Conservation (phyloP, 805 yeast genomes). For the Yarrowia yakushimensis region DNA sequence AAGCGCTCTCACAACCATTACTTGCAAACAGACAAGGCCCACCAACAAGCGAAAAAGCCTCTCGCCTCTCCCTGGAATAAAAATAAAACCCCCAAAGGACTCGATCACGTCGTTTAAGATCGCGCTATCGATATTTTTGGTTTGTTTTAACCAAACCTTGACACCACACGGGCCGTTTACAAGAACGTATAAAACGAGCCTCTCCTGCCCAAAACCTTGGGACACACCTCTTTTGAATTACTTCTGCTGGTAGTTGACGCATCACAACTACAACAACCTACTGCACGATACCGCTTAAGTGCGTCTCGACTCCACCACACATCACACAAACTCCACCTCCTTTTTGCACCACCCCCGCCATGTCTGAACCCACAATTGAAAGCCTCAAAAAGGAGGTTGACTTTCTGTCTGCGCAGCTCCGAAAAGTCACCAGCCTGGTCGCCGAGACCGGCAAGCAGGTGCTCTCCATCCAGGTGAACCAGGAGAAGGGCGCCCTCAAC, state of each 20-base stretch:
- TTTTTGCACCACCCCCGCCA: neutral
- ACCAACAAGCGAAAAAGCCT: too few relatives aligned
- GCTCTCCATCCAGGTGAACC: constrained; percentile 22
- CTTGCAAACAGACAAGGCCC: too few relatives aligned
- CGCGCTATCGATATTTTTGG: neutral
- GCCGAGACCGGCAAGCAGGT: constrained; percentile 22
- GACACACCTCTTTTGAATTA: neutral
- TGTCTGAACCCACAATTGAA: constrained; percentile 18
- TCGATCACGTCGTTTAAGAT: too few relatives aligned
- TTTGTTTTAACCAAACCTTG: neutral
- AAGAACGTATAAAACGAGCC: neutral
- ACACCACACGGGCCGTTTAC: neutral
- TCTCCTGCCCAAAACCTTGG: neutral
- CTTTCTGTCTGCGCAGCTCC: constrained; percentile 18
- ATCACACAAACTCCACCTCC: neutral
- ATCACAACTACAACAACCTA: neutral
- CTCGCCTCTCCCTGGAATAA: too few relatives aligned
- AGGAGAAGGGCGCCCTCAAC: constrained; percentile 9
- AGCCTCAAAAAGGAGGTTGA: constrained; percentile 20
- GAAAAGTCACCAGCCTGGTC: constrained; percentile 11
- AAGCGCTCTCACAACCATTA: too few relatives aligned
- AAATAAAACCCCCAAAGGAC: too few relatives aligned
- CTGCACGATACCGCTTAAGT: neutral
- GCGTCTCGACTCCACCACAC: neutral
- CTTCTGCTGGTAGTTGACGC: neutral